These are phyloP conservation scores for Kodamaea derodonti DNA, from an alignment of 1,139 yeast genomes.

Conservation along the genomic window DNA sequence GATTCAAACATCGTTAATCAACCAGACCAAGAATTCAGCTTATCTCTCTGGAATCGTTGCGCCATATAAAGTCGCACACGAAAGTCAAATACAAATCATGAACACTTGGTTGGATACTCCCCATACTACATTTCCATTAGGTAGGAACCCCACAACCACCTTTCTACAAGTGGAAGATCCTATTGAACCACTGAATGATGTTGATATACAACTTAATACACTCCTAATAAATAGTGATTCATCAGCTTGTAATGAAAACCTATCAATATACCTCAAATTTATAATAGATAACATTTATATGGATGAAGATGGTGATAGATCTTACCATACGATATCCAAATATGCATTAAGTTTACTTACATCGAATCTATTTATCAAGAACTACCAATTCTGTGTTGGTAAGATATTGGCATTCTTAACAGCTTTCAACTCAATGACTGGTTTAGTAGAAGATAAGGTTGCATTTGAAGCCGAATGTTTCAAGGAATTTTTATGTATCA, in stretches of 20 bases:
- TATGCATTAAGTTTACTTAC: constrained; percentile 34
- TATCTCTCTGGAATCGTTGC: too few species aligned
- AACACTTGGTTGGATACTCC: constrained; percentile 2
- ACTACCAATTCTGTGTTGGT: constrained; percentile 36
- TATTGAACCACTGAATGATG: too few species aligned
- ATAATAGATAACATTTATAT: constrained; percentile 30
- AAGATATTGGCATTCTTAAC: constrained; percentile 35
- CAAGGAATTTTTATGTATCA: constrained; percentile 37
- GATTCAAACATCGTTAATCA: too few species aligned
- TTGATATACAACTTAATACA: constrained; percentile 6
- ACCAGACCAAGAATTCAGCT: too few species aligned
- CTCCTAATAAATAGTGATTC: constrained; percentile 36
- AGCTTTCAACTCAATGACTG: constrained; percentile 24
- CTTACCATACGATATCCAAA: constrained; percentile 32
- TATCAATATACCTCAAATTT: constrained; percentile 32
- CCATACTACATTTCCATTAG: constrained; percentile 6
- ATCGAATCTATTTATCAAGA: constrained; percentile 40
- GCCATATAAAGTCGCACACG: too few species aligned
- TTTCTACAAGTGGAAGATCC: background rate
- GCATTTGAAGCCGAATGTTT: constrained; percentile 22
- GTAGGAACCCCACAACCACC: background rate
- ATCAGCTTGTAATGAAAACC: constrained; percentile 37
- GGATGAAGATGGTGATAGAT: constrained; percentile 9
- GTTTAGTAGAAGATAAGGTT: constrained; percentile 9
- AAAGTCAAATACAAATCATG: background rate